Conservation (phyloP, 306 rosid genomes). For the Sicyos edulis region DNA sequence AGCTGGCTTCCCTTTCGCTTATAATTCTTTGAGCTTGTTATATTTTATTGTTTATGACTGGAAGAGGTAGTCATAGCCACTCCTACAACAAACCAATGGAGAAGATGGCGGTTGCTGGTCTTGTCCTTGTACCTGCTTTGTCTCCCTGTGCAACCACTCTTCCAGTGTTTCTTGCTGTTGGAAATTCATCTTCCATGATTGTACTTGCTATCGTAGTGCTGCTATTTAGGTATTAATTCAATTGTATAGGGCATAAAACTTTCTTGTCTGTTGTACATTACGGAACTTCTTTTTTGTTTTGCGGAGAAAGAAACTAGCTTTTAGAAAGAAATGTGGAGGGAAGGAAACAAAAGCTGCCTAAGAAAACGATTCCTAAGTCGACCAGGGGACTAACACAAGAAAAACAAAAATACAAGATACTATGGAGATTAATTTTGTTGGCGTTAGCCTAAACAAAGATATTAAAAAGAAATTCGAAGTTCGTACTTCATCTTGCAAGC, state of each 20-base stretch:
- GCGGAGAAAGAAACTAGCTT: neutral
- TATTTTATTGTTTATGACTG: slow-evolving; percentile 54
- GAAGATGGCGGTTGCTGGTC: slow-evolving; percentile 98
- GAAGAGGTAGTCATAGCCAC: slow-evolving; percentile 91
- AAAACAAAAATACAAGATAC: neutral
- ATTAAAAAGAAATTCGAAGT: too few species aligned
- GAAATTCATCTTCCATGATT: slow-evolving; percentile 96
- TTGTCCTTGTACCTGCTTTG: slow-evolving; percentile 89
- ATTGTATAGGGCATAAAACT: neutral
- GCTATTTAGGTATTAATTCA: slow-evolving; percentile 54
- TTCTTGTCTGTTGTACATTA: slow-evolving; percentile 8
- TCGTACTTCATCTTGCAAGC: too few species aligned
- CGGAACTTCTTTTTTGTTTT: neutral
- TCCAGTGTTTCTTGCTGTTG: slow-evolving; percentile 94
- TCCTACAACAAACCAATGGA: slow-evolving; percentile 97
- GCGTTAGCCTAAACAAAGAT: too few species aligned
- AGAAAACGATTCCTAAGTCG: neutral
- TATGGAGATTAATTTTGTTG: too few species aligned
- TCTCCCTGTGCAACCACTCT: slow-evolving; percentile 99
- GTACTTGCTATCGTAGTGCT: slow-evolving; percentile 85
- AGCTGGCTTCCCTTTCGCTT: slow-evolving; percentile 87
- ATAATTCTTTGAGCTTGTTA: slow-evolving; percentile 82
- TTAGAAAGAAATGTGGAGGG: neutral
- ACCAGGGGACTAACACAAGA: neutral
- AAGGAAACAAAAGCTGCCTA: neutral